A percentile compares a stretch with the other conserved stretches of the same genome.
Evolutionary conservation across 1,284 basidiomycete species (phyloP).

Genomic region (Fistulinella cinereoalba): DNA sequence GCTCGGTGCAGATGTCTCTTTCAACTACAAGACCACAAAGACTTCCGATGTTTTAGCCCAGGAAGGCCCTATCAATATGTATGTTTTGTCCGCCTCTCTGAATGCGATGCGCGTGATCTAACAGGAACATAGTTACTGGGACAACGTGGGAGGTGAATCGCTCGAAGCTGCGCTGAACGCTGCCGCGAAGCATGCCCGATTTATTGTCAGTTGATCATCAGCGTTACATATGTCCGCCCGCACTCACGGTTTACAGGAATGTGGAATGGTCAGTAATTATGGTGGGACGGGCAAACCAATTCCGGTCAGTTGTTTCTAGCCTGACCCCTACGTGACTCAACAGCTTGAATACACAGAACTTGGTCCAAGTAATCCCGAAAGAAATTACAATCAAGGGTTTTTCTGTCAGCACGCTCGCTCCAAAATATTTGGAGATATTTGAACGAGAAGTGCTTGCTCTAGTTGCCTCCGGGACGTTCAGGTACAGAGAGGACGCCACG

Average conservation of each 20-base stretch:
- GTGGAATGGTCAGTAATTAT: constrained; percentile 17
- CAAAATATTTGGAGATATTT: constrained; percentile 13
- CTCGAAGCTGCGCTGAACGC: constrained; percentile 56
- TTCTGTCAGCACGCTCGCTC: neutral
- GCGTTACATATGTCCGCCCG: constrained; percentile 12
- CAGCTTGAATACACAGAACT: constrained; percentile 8
- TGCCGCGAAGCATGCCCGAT: constrained; percentile 50
- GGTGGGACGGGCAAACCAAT: neutral
- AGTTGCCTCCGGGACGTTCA: constrained; percentile 13
- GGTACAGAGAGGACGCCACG: constrained; percentile 9
- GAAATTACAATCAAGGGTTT: constrained; percentile 13
- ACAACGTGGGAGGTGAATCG: constrained; percentile 65
- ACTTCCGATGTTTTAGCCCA: constrained; percentile 26
- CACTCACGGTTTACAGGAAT: constrained; percentile 10
- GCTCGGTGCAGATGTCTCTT: constrained; percentile 37
- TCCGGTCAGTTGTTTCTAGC: constrained; percentile 5
- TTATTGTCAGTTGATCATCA: constrained; percentile 29
- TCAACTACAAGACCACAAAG: constrained; percentile 38
- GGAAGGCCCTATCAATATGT: constrained; percentile 26
- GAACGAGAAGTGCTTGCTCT: constrained; percentile 6
- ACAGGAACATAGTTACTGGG: constrained; percentile 40
- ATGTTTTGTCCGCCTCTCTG: neutral
- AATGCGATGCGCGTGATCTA: neutral
- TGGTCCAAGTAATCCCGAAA: constrained; percentile 3
- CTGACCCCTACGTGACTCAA: too few species aligned